phyloP scores from a whole-genome alignment of 129 eudicot species.

The Artemisia tridentata region DNA sequence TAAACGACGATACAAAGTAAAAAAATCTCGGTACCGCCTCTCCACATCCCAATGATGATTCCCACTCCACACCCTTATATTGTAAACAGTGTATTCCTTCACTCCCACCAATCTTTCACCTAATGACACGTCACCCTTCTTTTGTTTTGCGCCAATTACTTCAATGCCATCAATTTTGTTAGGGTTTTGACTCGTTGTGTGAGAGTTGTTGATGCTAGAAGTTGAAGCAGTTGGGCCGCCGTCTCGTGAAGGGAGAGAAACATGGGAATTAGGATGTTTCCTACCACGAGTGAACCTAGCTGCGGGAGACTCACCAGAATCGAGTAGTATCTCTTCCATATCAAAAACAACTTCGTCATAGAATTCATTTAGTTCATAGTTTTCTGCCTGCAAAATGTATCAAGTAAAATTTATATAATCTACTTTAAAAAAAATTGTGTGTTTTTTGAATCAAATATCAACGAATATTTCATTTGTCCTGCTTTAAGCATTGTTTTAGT shows the following conservation, averaged over 20 bases:
- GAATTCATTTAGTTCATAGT: constrained; percentile 52
- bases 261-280: constrained; percentile 37
- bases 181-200: constrained; percentile 35
- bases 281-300: constrained; percentile 44
- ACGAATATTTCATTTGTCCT: too few relatives aligned
- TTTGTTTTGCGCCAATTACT: constrained; percentile 75
- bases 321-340: constrained; percentile 90
- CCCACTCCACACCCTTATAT: constrained; percentile 66
- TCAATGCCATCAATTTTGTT: constrained; percentile 63
- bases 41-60: constrained; percentile 82
- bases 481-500: too few relatives aligned
- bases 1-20: constrained; percentile 63
- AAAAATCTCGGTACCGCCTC: constrained; percentile 86
- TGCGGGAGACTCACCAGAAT: constrained; percentile 57
- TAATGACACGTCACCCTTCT: constrained; percentile 80
- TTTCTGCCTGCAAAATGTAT: constrained; percentile 46
- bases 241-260: constrained; percentile 62
- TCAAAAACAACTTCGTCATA: constrained; percentile 78
- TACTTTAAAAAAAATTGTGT: not conserved
- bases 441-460: too few relatives aligned
- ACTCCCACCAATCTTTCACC: constrained; percentile 92
- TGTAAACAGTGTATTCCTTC: constrained; percentile 82
- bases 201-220: constrained; percentile 46
- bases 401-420: not conserved
- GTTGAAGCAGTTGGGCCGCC: constrained; percentile 90